phyloP scores from a whole-genome alignment of 2,329 filamentous ascomycete species.

The Didymella sp. region DNA sequence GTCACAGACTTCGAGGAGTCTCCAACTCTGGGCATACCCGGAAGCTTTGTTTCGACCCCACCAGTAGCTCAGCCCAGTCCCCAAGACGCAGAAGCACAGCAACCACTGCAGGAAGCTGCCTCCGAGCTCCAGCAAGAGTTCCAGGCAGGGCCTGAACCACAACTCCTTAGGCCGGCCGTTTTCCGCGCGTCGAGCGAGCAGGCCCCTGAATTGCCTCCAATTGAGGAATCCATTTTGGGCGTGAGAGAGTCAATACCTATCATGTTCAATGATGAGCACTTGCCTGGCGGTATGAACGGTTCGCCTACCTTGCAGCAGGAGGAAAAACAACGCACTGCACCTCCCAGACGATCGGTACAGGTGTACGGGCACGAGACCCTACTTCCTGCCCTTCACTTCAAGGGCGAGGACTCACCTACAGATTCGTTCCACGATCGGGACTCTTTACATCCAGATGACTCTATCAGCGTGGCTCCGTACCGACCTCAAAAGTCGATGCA shows the following conservation, averaged over 20 bases:
- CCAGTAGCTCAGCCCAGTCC: constrained; percentile 24
- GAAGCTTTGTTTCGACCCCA: constrained; percentile 60
- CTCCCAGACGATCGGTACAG: constrained; percentile 25
- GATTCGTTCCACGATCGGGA: constrained; percentile 44
- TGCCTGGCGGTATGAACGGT: constrained; percentile 12
- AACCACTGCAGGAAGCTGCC: not conserved
- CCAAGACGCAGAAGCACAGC: constrained; percentile 6
- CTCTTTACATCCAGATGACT: constrained; percentile 48
- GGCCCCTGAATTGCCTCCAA: constrained; percentile 23
- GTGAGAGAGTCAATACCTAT: constrained; percentile 64
- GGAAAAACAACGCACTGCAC: constrained; percentile 22
- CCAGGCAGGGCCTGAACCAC: constrained; percentile 25
- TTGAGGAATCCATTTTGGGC: constrained; percentile 55
- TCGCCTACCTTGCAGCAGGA: constrained; percentile 11
- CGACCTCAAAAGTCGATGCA: constrained; percentile 41
- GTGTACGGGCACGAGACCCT: constrained; percentile 21
- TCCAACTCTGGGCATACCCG: constrained; percentile 71
- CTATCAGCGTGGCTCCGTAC: constrained; percentile 47
- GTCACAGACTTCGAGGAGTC: constrained; percentile 64
- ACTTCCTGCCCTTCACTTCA: constrained; percentile 32
- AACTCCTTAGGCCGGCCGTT: constrained; percentile 39
- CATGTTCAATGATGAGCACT: constrained; percentile 56
- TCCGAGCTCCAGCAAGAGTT: not conserved
- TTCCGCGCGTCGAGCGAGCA: constrained; percentile 31
- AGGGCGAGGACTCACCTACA: constrained; percentile 44